Evolutionary conservation across 2,329 filamentous ascomycete species (phyloP).

Genomic region (Aspergillus sp.): DNA sequence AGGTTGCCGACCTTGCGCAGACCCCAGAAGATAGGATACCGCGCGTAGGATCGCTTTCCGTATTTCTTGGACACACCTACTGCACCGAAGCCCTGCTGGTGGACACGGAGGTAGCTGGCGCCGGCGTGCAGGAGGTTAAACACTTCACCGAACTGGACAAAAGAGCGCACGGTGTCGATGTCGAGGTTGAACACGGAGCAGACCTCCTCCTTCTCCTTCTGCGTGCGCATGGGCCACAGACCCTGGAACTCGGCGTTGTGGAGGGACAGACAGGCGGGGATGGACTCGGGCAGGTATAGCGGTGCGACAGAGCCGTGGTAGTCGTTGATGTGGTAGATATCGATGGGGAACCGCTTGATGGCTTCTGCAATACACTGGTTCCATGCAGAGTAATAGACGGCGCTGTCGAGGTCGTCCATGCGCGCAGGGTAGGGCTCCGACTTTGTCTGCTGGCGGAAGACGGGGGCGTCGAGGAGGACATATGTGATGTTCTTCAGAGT

Average conservation of each 20-base stretch:
- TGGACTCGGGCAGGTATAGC: constrained; percentile 61
- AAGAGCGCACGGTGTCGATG: constrained; percentile 56
- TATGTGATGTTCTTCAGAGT: constrained; percentile 65
- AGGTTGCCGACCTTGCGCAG: constrained; percentile 63
- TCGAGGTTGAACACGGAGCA: constrained; percentile 65
- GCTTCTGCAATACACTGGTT: constrained; percentile 68
- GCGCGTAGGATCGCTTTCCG: constrained; percentile 66
- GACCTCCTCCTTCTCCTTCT: constrained; percentile 62
- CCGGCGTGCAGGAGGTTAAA: constrained; percentile 68
- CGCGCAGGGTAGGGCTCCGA: constrained; percentile 64
- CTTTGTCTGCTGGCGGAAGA: constrained; percentile 66
- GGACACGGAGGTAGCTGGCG: constrained; percentile 63
- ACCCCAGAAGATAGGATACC: constrained; percentile 70
- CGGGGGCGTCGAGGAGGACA: constrained; percentile 65
- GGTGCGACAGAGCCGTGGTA: constrained; percentile 65
- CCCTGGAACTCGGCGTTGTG: constrained; percentile 71
- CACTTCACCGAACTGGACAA: constrained; percentile 67
- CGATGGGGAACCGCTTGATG: constrained; percentile 61
- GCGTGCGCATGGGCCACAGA: constrained; percentile 65
- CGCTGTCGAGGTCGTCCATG: constrained; percentile 69
- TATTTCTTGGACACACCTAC: constrained; percentile 70
- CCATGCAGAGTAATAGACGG: constrained; percentile 69
- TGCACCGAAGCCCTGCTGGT: constrained; percentile 67
- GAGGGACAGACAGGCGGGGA: constrained; percentile 63
- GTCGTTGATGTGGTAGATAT: constrained; percentile 67